These are phyloP conservation scores for Nicotiana attenuata DNA, from an alignment of 257 asterid genomes.

Conservation along the genomic window DNA sequence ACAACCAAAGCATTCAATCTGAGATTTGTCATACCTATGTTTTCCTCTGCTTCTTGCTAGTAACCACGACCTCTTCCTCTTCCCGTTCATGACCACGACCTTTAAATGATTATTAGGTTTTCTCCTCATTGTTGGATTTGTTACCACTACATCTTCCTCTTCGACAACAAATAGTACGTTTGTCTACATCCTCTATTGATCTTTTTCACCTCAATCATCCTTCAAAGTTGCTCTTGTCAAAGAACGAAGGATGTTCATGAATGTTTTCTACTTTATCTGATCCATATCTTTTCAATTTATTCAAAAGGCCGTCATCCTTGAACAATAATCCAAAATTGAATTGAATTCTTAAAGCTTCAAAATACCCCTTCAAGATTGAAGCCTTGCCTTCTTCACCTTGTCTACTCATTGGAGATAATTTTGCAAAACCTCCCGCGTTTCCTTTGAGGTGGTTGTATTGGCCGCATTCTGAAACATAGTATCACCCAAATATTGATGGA, in stretches of 20 bases:
- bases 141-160: background rate
- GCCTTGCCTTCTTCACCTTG: background rate
- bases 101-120: background rate
- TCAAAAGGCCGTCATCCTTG: background rate
- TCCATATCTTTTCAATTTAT: background rate
- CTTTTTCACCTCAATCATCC: background rate
- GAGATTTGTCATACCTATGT: background rate
- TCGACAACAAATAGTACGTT: background rate
- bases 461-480: background rate
- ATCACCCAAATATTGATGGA: conserved; percentile 1
- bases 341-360: background rate
- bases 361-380: background rate
- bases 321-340: background rate
- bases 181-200: background rate
- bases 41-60: background rate
- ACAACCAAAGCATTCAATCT: background rate
- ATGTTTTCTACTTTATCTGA: background rate
- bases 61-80: background rate
- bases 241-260: background rate
- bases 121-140: background rate
- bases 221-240: background rate
- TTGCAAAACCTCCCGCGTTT: background rate
- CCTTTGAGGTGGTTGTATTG: background rate
- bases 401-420: background rate
- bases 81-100: background rate